Base-by-base conservation (phyloP, 2,329 filamentous ascomycete species). In the Ceratocystis harringtonii region DNA sequence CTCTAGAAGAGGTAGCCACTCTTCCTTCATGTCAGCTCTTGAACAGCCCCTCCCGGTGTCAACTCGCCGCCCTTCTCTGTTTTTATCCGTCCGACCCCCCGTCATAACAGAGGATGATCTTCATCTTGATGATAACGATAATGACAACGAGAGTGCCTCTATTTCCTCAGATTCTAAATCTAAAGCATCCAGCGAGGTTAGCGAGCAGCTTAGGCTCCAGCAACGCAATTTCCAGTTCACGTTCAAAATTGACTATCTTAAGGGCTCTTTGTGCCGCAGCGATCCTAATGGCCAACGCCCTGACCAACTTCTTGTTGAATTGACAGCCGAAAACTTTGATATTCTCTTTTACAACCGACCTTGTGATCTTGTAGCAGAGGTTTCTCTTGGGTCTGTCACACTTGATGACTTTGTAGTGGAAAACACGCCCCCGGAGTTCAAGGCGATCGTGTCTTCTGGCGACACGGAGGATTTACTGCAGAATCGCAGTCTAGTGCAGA, bases 201-300 rank as follows among this genome's bases (percentile, higher is more conserved):
- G 63, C 17, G 60, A 67, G 15, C 63, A 67, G 28, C 63, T 68
- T 44, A 89, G 88, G 71, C 78, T 94, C 60, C 89, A 95, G 71
- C 92, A 96, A 71, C 87, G 89, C 57, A 92, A 88, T 69, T 97
- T 99, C 70, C 91, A 99, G 73, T 90, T 99, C 77, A 95, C 92
- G 70, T 99, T 99, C 74, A 91, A 90, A 7, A 94, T 99, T 44
- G 94, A 96, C 71, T 90, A 88, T 68, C 81, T 99, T 58, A 92
- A 95, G 75, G 94, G 94, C 1, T 97, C 94, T 0, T 79, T 99
- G 0, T 99, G 90, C 74, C 85, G 86, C 69, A 90, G 92, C 65
- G 91, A 96, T 70, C 84, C 89, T 0, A 86, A 92, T 70, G 85
- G 86, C 60, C 82, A 82, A 68, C 86, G 86, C 68, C 82, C 85